A percentile compares a stretch with the other conserved stretches of the same genome.
Conservation (phyloP, 2,329 filamentous ascomycete genomes). For the Talaromyces atroroseus region DNA sequence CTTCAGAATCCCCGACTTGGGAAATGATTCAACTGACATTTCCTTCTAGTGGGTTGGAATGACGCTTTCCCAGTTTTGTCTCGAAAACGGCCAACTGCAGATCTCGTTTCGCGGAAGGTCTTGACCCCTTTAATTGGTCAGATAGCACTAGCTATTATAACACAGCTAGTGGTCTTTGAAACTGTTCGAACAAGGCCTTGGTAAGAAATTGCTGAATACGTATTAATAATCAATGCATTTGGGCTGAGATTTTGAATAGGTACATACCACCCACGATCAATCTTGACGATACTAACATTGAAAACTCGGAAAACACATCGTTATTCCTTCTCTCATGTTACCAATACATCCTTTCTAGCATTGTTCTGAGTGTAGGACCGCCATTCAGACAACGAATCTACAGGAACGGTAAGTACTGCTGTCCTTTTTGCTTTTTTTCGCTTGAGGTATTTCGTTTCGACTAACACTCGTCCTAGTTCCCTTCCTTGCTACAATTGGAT, state of each 20-base stretch:
- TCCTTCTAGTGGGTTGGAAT: constrained; percentile 75
- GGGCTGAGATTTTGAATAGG: constrained; percentile 38
- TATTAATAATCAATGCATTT: background rate
- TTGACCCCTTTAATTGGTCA: constrained; percentile 84
- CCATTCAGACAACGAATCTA: constrained; percentile 79
- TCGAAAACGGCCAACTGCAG: constrained; percentile 82
- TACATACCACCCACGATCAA: constrained; percentile 75
- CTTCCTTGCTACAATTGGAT: constrained; percentile 70
- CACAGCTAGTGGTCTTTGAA: constrained; percentile 70
- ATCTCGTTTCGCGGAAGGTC: constrained; percentile 88
- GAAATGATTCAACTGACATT: constrained; percentile 2
- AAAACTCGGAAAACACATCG: constrained; percentile 89
- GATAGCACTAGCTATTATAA: constrained; percentile 70
- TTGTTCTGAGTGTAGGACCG: constrained; percentile 84
- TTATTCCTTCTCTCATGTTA: constrained; percentile 88
- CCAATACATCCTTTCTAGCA: constrained; percentile 85
- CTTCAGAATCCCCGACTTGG: constrained; percentile 10
- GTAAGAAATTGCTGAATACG: constrained; percentile 42
- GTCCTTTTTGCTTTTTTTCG: background rate
- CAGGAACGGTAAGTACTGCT: constrained; percentile 63
- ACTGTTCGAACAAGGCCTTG: constrained; percentile 73
- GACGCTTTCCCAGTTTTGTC: constrained; percentile 72
- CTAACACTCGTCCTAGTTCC: constrained; percentile 55
- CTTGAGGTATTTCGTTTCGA: constrained; percentile 1
- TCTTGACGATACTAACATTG: constrained; percentile 72